Evolutionary conservation across 2,329 filamentous ascomycete genomes (phyloP), one percentile per base, ranked within the genome.

Genomic region (Paraphoma chrysanthemicola): DNA sequence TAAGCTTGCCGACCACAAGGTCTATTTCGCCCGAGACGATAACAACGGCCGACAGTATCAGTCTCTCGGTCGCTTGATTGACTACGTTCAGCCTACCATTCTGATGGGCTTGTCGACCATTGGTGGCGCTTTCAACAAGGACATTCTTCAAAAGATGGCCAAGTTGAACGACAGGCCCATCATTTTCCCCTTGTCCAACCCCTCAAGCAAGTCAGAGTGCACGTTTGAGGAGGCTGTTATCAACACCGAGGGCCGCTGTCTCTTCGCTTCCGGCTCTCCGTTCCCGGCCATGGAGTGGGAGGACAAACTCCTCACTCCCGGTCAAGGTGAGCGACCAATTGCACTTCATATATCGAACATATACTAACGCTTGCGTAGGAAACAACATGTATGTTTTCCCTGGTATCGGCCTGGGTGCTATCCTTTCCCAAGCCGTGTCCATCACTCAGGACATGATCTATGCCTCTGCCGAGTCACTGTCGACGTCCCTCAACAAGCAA

Each of bases 391-490:
- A 97, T 76, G 91, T 99, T 59, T 99, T 99, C 88, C 95, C 95
- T 0, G 95, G 94, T 71, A 90, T 98, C 57, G 95, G 95, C 54
- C 88, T 98, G 30, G 95, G 93, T 59, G 91, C 94, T 64, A 97
- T 98, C 73, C 86, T 98, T 47, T 89, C 90, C 80, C 96, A 97
- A 83, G 86, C 93, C 11, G 88, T 91, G 64, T 88, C 88, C 68
- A 85, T 98, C 66, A 98, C 94, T 5, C 92, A 97, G 76, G 87
- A 90, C 78, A 99, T 99, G 95, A 93, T 99, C 73, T 98, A 98
- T 81, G 93, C 91, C 48, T 94, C 93, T 31, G 95, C 92, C 29
- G 89, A 90, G 41, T 90, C 92, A 4, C 86, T 98, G 17, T 86
- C 92, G 14, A 88, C 87, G 56, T 88, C 90, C 33, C 85, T 99